Conservation (phyloP, 139 green algal genomes). For the Chlamydomonas urium region DNA sequence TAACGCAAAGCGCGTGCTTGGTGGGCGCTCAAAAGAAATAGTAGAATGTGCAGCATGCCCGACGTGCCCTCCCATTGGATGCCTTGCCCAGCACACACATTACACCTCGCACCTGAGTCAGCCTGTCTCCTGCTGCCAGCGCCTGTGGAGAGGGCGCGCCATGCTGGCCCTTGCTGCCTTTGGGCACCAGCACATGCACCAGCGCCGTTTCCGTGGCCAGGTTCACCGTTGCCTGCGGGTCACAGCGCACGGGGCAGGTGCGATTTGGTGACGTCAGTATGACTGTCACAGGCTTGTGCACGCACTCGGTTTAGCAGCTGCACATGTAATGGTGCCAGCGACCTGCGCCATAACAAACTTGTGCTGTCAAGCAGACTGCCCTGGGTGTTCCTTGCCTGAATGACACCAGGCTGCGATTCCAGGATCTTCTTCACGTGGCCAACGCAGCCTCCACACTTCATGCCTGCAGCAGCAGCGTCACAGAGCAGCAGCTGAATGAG, state of each 20-base stretch:
- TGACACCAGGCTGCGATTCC: constrained; percentile 28
- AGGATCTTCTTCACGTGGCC: constrained; percentile 53
- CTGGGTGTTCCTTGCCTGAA: constrained; percentile 18
- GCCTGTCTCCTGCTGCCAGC: constrained; percentile 22
- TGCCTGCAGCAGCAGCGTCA: constrained; percentile 78
- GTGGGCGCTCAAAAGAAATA: no score
- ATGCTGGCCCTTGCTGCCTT: not conserved
- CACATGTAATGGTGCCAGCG: no score
- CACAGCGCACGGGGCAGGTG: no score
- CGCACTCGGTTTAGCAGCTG: no score
- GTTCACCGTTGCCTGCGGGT: constrained; percentile 72
- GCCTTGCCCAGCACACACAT: not conserved
- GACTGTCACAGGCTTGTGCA: no score
- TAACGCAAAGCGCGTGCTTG: no score
- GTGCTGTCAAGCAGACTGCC: not conserved
- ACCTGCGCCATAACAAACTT: no score
- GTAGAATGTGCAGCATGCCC: no score
- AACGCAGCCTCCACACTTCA: constrained; percentile 87
- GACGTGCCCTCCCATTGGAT: not conserved
- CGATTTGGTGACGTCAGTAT: no score
- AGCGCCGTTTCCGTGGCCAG: constrained; percentile 85
- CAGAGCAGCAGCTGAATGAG: constrained; percentile 27
- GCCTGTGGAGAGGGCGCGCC: not conserved
- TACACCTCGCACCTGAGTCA: constrained; percentile 34
- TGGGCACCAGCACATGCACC: constrained; percentile 59